Evolutionary conservation across 768 basidiomycete species (phyloP), one percentile per base, ranked within the genome.

Genomic region (Leucocoprinus sp.): DNA sequence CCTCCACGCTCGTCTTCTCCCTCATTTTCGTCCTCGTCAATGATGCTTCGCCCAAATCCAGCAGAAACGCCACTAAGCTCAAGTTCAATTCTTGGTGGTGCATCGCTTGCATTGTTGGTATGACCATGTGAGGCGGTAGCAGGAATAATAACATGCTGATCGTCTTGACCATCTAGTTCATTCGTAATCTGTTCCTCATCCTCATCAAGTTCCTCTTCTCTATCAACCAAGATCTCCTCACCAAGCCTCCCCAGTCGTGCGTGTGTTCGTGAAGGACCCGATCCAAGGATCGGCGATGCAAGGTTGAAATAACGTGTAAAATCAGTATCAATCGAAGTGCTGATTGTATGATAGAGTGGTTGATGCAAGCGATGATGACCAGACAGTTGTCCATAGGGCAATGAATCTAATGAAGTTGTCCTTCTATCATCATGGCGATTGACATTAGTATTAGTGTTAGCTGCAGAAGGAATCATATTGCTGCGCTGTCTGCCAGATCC

Each of bases 151-250:
- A 3, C 8, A 42, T 15, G 24, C 17, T 33, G 19, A 8, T 31
- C 29, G 18, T 33, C 41, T 18, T 31, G 28, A 42, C 15, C 36
- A 21, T 21, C 1, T 17, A 6, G n/a, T 35, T 39, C 37, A 28
- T 44, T 24, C 22, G 17, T 36, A 34, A 37, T 22, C 26, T 27
- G 37, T 22, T 38, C 40, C 18, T 34, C 33, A 43, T 26, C 42
- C 26, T 36, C 43, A 44, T 44, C 34, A 14, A n/a, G 19, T 7
- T 45, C 43, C 17, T 28, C 35, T 9, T 35, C 31, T 18, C 2
- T 24, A 42, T 33, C 18, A 12, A 28, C 27, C 12, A 28, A 28
- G 5, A 28, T 28, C 27, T 5, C 27, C 5, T 28, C 27, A 28
- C 12, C 27, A 28, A 28, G 27, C 27, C 27, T 28, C 5, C 27